Evolutionary conservation across 257 asterid species (phyloP).

Genomic region (Jacaranda mimosifolia): DNA sequence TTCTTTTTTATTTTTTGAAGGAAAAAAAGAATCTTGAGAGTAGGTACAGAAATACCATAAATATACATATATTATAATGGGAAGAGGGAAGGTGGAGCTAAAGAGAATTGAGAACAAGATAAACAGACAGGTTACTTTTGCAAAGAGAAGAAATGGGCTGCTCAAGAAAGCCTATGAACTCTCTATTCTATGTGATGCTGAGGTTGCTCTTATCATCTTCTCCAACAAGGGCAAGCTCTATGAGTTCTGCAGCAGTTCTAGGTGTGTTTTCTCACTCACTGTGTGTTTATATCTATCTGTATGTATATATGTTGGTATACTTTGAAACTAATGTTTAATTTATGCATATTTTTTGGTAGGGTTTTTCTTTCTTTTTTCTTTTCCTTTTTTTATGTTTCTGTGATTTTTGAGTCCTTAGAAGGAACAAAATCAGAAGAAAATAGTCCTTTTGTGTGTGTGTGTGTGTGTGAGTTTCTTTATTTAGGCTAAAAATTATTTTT

Average conservation of each 20-base stretch:
- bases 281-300: background rate
- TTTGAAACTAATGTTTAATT: no score
- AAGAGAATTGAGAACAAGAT: conserved; percentile 80
- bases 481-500: conserved; percentile 12
- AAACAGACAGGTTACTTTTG: conserved; percentile 76
- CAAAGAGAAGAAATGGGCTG: conserved; percentile 76
- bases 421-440: background rate
- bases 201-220: conserved; percentile 76
- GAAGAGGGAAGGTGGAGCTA: conserved; percentile 76
- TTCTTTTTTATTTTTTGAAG: no score
- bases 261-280: conserved; percentile 42
- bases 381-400: background rate
- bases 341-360: background rate
- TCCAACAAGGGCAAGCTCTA: conserved; percentile 72
- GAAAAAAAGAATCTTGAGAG: conserved; percentile 30
- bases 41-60: conserved; percentile 28
- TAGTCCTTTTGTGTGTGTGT: background rate
- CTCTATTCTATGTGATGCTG: conserved; percentile 75
- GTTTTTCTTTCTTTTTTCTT: background rate
- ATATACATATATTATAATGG: conserved; percentile 47
- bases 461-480: background rate
- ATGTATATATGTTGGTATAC: background rate
- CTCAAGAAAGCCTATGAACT: conserved; percentile 75
- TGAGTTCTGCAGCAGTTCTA: conserved; percentile 71
- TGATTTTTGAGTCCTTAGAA: background rate